Evolutionary conservation across 2,329 filamentous ascomycete genomes (phyloP).

Genomic region (Aspergillus viridinutans): DNA sequence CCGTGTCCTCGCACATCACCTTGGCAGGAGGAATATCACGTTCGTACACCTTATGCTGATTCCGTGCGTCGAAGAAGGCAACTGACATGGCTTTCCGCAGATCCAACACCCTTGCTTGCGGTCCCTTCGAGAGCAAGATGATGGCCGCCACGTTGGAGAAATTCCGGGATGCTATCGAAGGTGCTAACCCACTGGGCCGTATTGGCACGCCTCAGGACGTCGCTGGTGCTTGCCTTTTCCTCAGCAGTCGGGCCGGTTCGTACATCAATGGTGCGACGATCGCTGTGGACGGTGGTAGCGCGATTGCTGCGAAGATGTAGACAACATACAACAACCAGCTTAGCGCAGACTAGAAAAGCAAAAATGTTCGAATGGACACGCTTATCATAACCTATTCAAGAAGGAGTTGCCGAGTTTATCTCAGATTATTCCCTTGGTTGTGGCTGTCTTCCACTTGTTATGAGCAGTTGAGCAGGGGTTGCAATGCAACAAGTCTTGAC

Average conservation of each 20-base stretch:
- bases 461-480: not conserved
- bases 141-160: slow-evolving; percentile 51
- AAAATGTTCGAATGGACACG: not conserved
- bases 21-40: slow-evolving; percentile 51
- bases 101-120: slow-evolving; percentile 66
- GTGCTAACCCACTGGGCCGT: slow-evolving; percentile 60
- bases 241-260: slow-evolving; percentile 63
- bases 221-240: slow-evolving; percentile 66
- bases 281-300: slow-evolving; percentile 56
- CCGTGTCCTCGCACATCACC: slow-evolving; percentile 48
- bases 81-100: slow-evolving; percentile 41
- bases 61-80: not conserved
- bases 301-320: slow-evolving; percentile 38
- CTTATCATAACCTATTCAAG: slow-evolving; percentile 1
- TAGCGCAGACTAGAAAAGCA: not conserved
- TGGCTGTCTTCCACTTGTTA: not conserved
- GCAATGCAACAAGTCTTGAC: not conserved
- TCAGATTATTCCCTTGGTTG: not conserved
- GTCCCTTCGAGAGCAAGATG: slow-evolving; percentile 57
- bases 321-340: not conserved
- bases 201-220: slow-evolving; percentile 67
- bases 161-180: slow-evolving; percentile 47
- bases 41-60: slow-evolving; percentile 30
- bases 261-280: slow-evolving; percentile 65
- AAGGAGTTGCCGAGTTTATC: slow-evolving; percentile 1